These are phyloP conservation scores for Fusarium sp. DNA, from an alignment of 2,329 filamentous ascomycete genomes.

Conservation along the genomic window DNA sequence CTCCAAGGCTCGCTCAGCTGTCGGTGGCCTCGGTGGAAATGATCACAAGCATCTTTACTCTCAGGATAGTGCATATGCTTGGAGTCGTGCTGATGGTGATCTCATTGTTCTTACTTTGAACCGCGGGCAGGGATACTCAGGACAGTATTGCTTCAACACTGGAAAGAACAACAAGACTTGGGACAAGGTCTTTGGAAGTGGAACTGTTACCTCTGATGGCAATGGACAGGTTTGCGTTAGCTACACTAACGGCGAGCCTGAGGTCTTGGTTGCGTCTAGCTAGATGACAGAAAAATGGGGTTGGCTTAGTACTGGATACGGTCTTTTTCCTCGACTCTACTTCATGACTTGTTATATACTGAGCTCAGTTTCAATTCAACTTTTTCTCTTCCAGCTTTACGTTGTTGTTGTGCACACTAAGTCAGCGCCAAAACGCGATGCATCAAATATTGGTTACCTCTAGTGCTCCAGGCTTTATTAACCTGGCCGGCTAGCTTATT, in stretches of 20 bases:
- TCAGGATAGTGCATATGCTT: constrained; percentile 4
- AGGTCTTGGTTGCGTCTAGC: constrained; percentile 17
- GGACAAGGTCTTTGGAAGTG: constrained; percentile 21
- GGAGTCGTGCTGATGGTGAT: constrained; percentile 21
- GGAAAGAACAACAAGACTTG: constrained; percentile 26
- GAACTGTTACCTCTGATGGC: not conserved
- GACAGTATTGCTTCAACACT: constrained; percentile 19
- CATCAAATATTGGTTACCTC: no score
- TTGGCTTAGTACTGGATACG: not conserved
- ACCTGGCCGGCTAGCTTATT: no score
- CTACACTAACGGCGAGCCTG: constrained; percentile 23
- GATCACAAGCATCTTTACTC: constrained; percentile 28
- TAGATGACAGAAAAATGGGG: not conserved
- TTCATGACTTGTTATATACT: not conserved
- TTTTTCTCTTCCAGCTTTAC: no score
- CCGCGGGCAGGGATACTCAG: constrained; percentile 5
- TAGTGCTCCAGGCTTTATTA: no score
- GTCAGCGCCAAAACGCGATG: no score
- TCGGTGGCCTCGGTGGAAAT: constrained; percentile 9
- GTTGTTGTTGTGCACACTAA: no score
- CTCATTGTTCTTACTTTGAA: constrained; percentile 28
- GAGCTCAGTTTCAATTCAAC: not conserved
- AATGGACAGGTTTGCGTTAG: constrained; percentile 15
- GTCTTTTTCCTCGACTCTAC: not conserved
- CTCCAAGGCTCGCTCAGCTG: constrained; percentile 12